phyloP scores from a whole-genome alignment of 768 basidiomycete species.

The Tylopilus plumbeoviolaceoides region DNA sequence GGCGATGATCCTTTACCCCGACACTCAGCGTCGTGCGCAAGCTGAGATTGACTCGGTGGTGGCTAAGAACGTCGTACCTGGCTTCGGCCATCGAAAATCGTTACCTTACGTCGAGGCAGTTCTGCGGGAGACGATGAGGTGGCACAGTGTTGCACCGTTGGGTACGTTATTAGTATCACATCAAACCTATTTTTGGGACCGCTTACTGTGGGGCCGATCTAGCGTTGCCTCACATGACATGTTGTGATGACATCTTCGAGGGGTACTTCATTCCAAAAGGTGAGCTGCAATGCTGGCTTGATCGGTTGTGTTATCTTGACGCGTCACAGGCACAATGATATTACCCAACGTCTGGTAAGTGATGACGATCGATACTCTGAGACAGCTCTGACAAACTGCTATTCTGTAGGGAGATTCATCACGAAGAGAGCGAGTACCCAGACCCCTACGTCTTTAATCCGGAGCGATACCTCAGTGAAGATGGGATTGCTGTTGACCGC shows the following conservation, averaged over 20 bases:
- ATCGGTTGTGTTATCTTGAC: constrained; percentile 3
- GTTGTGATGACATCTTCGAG: constrained; percentile 41
- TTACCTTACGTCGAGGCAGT: constrained; percentile 29
- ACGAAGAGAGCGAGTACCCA: constrained; percentile 28
- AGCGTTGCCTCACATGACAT: constrained; percentile 29
- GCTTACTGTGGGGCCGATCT: constrained; percentile 5
- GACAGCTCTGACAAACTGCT: background rate
- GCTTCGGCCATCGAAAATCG: constrained; percentile 23
- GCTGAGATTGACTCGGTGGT: constrained; percentile 27
- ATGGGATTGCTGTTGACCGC: constrained; percentile 21
- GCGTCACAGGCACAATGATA: constrained; percentile 22
- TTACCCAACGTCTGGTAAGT: constrained; percentile 29
- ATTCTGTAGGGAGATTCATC: constrained; percentile 26
- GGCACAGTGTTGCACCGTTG: constrained; percentile 29
- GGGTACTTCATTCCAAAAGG: constrained; percentile 39
- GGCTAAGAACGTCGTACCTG: constrained; percentile 14
- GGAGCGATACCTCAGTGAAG: constrained; percentile 22
- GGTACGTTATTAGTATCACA: constrained; percentile 15
- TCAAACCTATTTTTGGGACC: background rate
- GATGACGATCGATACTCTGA: background rate
- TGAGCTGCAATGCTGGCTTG: constrained; percentile 5
- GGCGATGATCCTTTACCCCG: constrained; percentile 30
- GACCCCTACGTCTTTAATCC: constrained; percentile 26
- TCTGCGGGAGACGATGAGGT: constrained; percentile 31
- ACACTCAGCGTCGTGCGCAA: constrained; percentile 28